Evolutionary conservation across 176 grass and related monocot species (phyloP).

Genomic region (Coix lacrymajobi): DNA sequence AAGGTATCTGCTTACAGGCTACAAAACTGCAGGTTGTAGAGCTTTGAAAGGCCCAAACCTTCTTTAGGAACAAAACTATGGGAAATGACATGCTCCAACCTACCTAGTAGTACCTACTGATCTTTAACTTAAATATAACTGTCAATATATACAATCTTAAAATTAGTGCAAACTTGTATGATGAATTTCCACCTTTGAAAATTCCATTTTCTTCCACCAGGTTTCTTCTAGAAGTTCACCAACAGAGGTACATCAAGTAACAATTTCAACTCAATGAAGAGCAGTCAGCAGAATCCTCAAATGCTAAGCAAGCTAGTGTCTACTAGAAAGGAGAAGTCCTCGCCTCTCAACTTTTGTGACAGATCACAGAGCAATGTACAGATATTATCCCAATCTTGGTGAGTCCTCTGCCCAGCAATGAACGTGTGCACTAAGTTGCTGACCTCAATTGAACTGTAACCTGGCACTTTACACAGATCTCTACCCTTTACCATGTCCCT

Average conservation of each 20-base stretch:
- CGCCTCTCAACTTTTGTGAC: constrained; percentile 6
- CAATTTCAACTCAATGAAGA: not conserved
- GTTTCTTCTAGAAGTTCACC: not conserved
- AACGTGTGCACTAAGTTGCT: constrained; percentile 32
- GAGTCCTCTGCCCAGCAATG: constrained; percentile 21
- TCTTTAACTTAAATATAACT: constrained; percentile 6
- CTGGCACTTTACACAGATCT: constrained; percentile 39
- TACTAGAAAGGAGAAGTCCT: not conserved
- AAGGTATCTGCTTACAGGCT: not conserved
- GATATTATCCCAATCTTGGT: constrained; percentile 27
- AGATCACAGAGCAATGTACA: constrained; percentile 17
- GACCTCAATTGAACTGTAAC: constrained; percentile 45
- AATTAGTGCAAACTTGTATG: not conserved
- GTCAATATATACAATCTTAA: not conserved
- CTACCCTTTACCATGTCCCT: constrained; percentile 28
- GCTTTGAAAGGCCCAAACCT: not conserved
- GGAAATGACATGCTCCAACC: not conserved
- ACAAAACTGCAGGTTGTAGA: not conserved
- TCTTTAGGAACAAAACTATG: constrained; percentile 1
- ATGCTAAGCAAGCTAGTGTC: not conserved
- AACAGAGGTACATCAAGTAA: not conserved
- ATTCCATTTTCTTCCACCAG: not conserved
- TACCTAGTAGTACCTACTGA: not conserved
- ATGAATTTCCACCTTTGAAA: constrained; percentile 3
- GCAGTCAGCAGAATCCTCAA: constrained; percentile 4